These are phyloP conservation scores for Amanita thiersii DNA, from an alignment of 768 basidiomycete genomes.

Conservation along the genomic window DNA sequence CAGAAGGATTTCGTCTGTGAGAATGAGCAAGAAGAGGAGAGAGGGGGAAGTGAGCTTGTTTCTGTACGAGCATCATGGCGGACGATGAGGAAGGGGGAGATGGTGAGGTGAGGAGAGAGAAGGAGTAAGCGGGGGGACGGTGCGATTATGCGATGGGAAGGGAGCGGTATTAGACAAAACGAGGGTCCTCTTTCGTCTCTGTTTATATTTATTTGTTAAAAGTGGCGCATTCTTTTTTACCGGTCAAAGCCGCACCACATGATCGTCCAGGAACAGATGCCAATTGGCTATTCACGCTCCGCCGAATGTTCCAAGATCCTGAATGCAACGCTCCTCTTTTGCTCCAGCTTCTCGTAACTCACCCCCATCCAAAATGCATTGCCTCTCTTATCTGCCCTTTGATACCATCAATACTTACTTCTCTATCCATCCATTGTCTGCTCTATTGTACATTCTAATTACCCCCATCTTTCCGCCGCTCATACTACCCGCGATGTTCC, in stretches of 20 bases:
- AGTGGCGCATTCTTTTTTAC: not conserved
- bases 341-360: no score
- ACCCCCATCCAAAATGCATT: no score
- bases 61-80: slow-evolving; percentile 10
- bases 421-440: no score
- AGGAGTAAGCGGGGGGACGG: no score
- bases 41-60: slow-evolving; percentile 1
- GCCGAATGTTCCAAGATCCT: slow-evolving; percentile 8
- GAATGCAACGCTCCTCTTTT: no score
- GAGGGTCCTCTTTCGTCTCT: not conserved
- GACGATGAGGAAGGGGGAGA: not conserved
- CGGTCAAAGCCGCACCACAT: slow-evolving; percentile 5
- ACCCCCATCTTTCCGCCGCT: no score
- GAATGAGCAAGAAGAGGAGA: slow-evolving; percentile 2
- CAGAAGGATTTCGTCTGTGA: slow-evolving; percentile 6
- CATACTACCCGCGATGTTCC: no score
- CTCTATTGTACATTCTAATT: no score
- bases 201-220: not conserved
- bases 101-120: not conserved
- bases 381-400: no score
- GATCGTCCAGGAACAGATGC: slow-evolving; percentile 4
- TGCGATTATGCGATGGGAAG: slow-evolving; percentile 4
- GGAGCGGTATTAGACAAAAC: slow-evolving; percentile 4
- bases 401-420: no score
- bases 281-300: not conserved